Evolutionary conservation across 2,329 filamentous ascomycete species (phyloP).

Genomic region (Colletotrichum sojae): DNA sequence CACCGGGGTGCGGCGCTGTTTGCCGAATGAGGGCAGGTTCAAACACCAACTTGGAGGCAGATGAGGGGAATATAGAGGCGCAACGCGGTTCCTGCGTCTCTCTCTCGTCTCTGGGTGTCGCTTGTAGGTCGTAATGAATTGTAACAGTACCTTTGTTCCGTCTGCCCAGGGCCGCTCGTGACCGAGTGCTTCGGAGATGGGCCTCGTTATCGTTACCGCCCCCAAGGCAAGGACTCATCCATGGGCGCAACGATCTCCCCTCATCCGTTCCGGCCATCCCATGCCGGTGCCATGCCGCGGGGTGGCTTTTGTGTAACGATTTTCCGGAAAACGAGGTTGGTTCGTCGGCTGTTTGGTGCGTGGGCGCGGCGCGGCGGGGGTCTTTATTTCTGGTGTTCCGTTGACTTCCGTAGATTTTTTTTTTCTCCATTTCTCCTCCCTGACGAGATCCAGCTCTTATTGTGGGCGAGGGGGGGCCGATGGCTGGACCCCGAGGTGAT

Average conservation of each 20-base stretch:
- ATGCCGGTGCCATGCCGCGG: constrained; percentile 23
- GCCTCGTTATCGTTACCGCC: constrained; percentile 27
- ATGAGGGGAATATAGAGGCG: constrained; percentile 26
- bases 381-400: constrained; percentile 25
- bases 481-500: constrained; percentile 15
- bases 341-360: constrained; percentile 23
- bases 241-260: constrained; percentile 21
- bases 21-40: constrained; percentile 20
- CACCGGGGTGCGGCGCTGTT: constrained; percentile 31
- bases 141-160: constrained; percentile 20
- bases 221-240: constrained; percentile 3
- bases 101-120: not conserved
- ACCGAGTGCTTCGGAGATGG: constrained; percentile 30
- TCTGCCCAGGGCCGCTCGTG: not conserved
- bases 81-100: constrained; percentile 36
- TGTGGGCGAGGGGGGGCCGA: constrained; percentile 36
- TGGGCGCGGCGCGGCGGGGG: constrained; percentile 7
- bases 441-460: constrained; percentile 26
- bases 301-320: constrained; percentile 6
- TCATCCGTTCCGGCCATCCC: constrained; percentile 25
- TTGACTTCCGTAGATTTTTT: constrained; percentile 13
- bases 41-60: constrained; percentile 26
- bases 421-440: constrained; percentile 1
- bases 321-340: constrained; percentile 17
- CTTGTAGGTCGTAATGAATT: not conserved